Percentiles rank a stretch among this genome's conserved stretches.
Evolutionary conservation across 345 rosid species (phyloP).

Genomic region (Isatis tinctoria): DNA sequence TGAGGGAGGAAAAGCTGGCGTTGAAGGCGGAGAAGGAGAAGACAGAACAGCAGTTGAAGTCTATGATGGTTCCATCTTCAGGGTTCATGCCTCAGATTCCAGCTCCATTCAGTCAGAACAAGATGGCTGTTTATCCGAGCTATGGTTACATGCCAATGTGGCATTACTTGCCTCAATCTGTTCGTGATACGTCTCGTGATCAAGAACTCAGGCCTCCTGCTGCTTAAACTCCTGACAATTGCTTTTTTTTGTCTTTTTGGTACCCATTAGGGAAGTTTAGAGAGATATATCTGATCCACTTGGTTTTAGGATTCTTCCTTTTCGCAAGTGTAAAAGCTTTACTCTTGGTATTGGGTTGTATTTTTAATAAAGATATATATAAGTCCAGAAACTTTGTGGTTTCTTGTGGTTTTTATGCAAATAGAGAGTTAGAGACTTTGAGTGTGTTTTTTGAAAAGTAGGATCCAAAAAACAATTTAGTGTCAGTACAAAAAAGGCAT

Average conservation of each 20-base stretch:
- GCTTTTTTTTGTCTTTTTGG: background rate
- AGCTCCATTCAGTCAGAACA: conserved; percentile 54
- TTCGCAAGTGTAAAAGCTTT: conserved; percentile 21
- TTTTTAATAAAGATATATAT: background rate
- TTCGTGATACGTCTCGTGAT: conserved; percentile 79
- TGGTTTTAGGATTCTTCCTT: conserved; percentile 17
- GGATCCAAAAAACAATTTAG: background rate
- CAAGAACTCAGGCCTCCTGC: conserved; percentile 98
- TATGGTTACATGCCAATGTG: conserved; percentile 86
- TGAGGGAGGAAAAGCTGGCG: conserved; percentile 78
- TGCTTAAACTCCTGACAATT: conserved; percentile 39
- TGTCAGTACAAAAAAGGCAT: background rate
- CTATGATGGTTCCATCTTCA: conserved; percentile 49
- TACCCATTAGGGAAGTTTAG: background rate
- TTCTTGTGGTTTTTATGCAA: background rate
- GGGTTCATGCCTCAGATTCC: conserved; percentile 50
- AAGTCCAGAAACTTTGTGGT: background rate
- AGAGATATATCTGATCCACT: conserved; percentile 15
- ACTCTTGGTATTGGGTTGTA: conserved; percentile 19
- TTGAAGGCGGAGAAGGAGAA: conserved; percentile 81
- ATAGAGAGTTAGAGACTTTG: background rate
- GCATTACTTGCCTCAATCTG: conserved; percentile 83
- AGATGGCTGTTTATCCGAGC: conserved; percentile 61
- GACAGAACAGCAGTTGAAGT: conserved; percentile 65
- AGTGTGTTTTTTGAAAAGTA: background rate